These are phyloP conservation scores for Trichophyton benhamiae DNA, from an alignment of 2,329 filamentous ascomycete species.

Conservation along the genomic window DNA sequence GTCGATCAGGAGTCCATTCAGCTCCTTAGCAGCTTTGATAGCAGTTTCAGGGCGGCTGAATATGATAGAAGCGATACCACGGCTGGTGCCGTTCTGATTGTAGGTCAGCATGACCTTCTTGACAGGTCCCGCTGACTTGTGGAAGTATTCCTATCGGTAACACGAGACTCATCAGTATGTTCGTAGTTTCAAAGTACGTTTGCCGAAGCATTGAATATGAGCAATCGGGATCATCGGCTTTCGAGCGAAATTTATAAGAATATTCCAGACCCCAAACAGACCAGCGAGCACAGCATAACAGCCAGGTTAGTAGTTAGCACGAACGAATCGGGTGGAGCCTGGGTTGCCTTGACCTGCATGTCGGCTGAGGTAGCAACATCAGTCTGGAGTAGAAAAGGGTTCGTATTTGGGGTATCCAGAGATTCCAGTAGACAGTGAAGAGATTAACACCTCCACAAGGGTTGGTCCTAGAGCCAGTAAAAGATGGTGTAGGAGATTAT, in stretches of 20 bases:
- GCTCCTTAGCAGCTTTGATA: slow-evolving; percentile 65
- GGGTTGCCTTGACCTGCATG: not conserved
- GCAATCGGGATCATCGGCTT: slow-evolving; percentile 8
- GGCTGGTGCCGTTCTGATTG: slow-evolving; percentile 80
- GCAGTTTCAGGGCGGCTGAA: slow-evolving; percentile 74
- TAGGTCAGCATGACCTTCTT: slow-evolving; percentile 88
- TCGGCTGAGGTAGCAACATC: not conserved
- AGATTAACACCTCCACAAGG: no score
- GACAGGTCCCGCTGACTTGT: slow-evolving; percentile 73
- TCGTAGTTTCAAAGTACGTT: slow-evolving; percentile 13
- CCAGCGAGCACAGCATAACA: slow-evolving; percentile 50
- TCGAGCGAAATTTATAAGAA: slow-evolving; percentile 16
- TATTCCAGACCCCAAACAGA: slow-evolving; percentile 29
- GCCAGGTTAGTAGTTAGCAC: slow-evolving; percentile 27
- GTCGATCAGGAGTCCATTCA: slow-evolving; percentile 86
- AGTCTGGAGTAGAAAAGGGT: not conserved
- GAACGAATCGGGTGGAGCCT: not conserved
- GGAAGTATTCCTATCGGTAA: slow-evolving; percentile 84
- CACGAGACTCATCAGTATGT: slow-evolving; percentile 37
- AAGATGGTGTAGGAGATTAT: no score
- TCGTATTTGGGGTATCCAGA: not conserved
- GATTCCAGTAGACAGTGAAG: not conserved
- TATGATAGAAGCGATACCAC: slow-evolving; percentile 79
- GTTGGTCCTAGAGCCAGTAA: no score
- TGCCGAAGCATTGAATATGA: slow-evolving; percentile 18